Evolutionary conservation across 805 yeast species (phyloP).

Genomic region (Schizosaccharomyces pombe): DNA sequence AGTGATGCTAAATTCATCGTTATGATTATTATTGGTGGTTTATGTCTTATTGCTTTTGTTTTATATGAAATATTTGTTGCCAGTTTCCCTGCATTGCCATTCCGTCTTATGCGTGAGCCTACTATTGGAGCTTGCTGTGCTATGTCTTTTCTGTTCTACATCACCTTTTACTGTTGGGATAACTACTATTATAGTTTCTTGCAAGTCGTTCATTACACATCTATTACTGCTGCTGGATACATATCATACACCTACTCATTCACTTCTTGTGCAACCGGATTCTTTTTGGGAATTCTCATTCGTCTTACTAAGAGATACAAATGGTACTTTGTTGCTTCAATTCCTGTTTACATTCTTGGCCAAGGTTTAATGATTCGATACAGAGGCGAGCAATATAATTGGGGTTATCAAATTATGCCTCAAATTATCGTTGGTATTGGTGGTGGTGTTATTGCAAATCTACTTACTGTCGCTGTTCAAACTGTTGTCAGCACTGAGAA

Average conservation of each 20-base stretch:
- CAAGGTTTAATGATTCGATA: constrained; percentile 31
- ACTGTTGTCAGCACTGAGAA: constrained; percentile 31
- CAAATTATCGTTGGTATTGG: constrained; percentile 37
- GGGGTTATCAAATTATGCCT: constrained; percentile 35
- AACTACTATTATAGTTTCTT: constrained; percentile 28
- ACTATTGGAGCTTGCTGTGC: constrained; percentile 39
- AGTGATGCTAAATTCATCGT: constrained; percentile 17
- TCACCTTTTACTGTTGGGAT: constrained; percentile 18
- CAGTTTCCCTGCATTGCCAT: constrained; percentile 33
- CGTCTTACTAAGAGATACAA: constrained; percentile 27
- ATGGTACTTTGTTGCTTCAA: constrained; percentile 25
- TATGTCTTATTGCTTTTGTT: constrained; percentile 24
- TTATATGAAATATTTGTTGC: constrained; percentile 33
- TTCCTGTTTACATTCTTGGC: constrained; percentile 29
- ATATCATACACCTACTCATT: constrained; percentile 8
- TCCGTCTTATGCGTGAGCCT: constrained; percentile 30
- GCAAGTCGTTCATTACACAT: constrained; percentile 32
- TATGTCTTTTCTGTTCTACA: constrained; percentile 25
- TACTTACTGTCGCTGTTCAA: constrained; percentile 30
- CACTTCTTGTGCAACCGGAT: constrained; percentile 23
- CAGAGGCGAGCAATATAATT: constrained; percentile 24
- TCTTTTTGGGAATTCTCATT: constrained; percentile 28
- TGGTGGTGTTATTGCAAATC: constrained; percentile 37
- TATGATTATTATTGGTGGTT: constrained; percentile 25
- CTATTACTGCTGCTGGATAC: constrained; percentile 29